phyloP scores from a whole-genome alignment of 2,329 filamentous ascomycete species.

The Trichophyton benhamiae region DNA sequence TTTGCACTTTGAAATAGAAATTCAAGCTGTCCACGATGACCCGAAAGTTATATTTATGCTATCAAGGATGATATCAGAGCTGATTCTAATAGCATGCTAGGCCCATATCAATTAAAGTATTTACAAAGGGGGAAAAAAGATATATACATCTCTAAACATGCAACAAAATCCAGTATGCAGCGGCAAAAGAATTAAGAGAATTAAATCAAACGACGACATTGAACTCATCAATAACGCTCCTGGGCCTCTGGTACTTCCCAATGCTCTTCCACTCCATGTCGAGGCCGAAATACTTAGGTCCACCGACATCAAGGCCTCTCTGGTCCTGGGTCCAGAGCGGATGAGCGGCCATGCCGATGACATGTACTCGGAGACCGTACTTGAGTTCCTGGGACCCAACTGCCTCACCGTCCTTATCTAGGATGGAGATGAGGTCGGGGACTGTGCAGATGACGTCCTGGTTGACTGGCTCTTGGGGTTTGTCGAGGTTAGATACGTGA shows the following conservation, averaged over 20 bases:
- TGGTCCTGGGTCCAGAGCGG: slow-evolving; percentile 37
- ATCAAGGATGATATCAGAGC: too few relatives aligned
- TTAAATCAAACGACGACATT: slow-evolving; percentile 7
- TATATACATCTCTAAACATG: neutral
- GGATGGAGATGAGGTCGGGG: slow-evolving; percentile 28
- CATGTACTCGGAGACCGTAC: slow-evolving; percentile 40
- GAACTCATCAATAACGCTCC: slow-evolving; percentile 21
- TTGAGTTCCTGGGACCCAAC: slow-evolving; percentile 41
- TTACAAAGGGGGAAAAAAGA: neutral
- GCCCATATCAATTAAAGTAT: neutral
- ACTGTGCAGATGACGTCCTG: slow-evolving; percentile 21
- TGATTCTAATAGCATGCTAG: neutral
- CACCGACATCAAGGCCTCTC: slow-evolving; percentile 30
- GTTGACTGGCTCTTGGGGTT: slow-evolving; percentile 5
- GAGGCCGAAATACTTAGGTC: slow-evolving; percentile 29
- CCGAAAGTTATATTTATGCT: too few relatives aligned
- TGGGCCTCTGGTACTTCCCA: slow-evolving; percentile 16
- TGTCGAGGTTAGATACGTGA: slow-evolving; percentile 12
- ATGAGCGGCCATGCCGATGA: slow-evolving; percentile 40
- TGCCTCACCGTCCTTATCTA: slow-evolving; percentile 37
- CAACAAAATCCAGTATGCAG: neutral
- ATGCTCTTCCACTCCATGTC: slow-evolving; percentile 16
- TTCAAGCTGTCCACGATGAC: too few relatives aligned
- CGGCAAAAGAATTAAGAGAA: too few relatives aligned
- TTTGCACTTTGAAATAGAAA: too few relatives aligned